Base-by-base conservation (phyloP, 306 rosid species). In the Oemleria cerasiformis region DNA sequence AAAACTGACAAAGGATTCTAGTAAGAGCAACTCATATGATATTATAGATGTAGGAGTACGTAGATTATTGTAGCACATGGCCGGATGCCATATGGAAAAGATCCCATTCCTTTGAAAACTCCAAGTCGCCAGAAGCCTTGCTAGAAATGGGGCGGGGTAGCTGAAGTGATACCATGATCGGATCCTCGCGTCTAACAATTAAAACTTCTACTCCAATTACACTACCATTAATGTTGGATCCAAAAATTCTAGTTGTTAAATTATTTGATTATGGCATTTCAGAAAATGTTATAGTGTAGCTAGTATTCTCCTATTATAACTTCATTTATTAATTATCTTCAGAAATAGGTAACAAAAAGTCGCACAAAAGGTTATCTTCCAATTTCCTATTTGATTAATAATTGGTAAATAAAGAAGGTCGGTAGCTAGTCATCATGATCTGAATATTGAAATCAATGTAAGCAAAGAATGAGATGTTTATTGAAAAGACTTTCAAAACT, bases 21-120 rank as follows among this genome's bases (percentile, higher is more conserved):
- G n/a, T n/a, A n/a, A n/a, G n/a, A n/a, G n/a, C n/a, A n/a, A n/a
- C n/a, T n/a, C n/a, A n/a, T n/a, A n/a, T n/a, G n/a, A n/a, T n/a
- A n/a, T n/a, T n/a, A n/a, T n/a, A n/a, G n/a, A n/a, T n/a, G n/a
- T n/a, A n/a, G n/a, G n/a, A n/a, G n/a, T n/a, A n/a, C n/a, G 36
- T 30, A 30, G 36, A 30, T 30, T 30, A 4, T 30, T 30, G 36
- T 2, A 30, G 30, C 72, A 73, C 83, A 67, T 63, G 53, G 76
- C 92, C 2, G 87, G 90, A 78, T 82, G 96, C 88, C 89, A 78
- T 85, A 84, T 82, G 90, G 78, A 72, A 72, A 71, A 74, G 90
- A 87, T 85, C 86, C 81, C 86, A 78, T 80, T 82, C 59, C 43
- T 62, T 66, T 44, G 70, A 59, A 38, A 61, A 69, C 71, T 80